phyloP scores from a whole-genome alignment of 1,284 basidiomycete genomes.

The Somion occarium region DNA sequence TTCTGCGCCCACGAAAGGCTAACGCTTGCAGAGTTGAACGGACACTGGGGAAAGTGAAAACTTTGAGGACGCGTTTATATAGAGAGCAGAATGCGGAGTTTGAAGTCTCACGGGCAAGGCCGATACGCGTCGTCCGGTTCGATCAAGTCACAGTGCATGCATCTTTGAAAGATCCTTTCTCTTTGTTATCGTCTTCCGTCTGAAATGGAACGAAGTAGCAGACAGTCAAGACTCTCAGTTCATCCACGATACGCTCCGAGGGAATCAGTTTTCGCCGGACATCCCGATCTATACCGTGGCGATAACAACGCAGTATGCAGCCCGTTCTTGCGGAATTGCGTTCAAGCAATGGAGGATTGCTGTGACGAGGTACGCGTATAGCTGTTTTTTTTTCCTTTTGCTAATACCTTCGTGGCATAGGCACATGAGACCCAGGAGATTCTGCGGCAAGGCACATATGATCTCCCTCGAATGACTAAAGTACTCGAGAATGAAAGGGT shows the following conservation, averaged over 20 bases:
- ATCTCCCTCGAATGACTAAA: conserved; percentile 62
- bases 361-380: conserved; percentile 57
- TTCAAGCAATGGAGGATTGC: conserved; percentile 68
- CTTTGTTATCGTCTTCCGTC: not conserved
- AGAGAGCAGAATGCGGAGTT: conserved; percentile 21
- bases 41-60: conserved; percentile 31
- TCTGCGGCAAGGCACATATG: conserved; percentile 63
- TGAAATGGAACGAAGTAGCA: conserved; percentile 7
- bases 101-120: conserved; percentile 10
- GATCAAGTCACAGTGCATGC: not conserved
- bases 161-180: not conserved
- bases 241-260: conserved; percentile 46
- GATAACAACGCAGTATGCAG: conserved; percentile 63
- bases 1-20: conserved; percentile 27
- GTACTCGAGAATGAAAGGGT: conserved; percentile 64
- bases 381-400: conserved; percentile 1
- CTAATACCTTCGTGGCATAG: conserved; percentile 29
- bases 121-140: conserved; percentile 2
- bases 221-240: conserved; percentile 50
- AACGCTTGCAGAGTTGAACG: conserved; percentile 35
- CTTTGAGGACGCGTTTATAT: conserved; percentile 20
- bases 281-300: conserved; percentile 52
- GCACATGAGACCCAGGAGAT: conserved; percentile 62
- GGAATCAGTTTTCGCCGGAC: conserved; percentile 63
- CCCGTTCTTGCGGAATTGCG: conserved; percentile 65